A percentile compares a stretch with the other conserved stretches of the same genome.
Conservation (phyloP, 2,329 filamentous ascomycete species). For the Ophiostoma sp. region DNA sequence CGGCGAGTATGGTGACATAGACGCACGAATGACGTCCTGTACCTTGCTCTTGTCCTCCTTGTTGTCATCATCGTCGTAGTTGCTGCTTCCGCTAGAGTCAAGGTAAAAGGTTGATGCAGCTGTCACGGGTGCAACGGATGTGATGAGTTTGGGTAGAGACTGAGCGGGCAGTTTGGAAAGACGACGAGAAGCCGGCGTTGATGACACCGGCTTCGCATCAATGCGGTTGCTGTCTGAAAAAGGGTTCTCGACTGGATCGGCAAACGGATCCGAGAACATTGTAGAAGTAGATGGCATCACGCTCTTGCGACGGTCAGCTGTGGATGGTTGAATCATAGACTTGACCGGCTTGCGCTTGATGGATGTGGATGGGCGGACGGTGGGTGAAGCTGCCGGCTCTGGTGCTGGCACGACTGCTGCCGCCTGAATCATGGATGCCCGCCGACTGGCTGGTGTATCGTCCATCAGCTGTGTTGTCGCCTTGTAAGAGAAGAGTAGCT, state of each 20-base stretch:
- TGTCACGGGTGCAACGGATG: not conserved
- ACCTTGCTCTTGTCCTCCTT: not conserved
- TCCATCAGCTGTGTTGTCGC: conserved; percentile 12
- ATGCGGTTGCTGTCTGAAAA: conserved; percentile 2
- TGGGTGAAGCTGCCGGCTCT: not conserved
- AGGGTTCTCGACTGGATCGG: not conserved
- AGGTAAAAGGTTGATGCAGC: not conserved
- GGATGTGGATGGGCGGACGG: not conserved
- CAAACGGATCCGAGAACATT: conserved; percentile 5
- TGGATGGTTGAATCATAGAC: not conserved
- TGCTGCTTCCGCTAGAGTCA: not conserved
- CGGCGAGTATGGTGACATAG: not conserved
- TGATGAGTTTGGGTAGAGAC: not conserved
- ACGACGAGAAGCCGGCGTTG: not conserved
- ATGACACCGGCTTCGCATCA: not conserved
- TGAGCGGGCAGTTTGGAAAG: conserved; percentile 1
- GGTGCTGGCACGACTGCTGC: not conserved
- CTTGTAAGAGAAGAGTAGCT: conserved; percentile 25
- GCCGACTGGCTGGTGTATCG: not conserved
- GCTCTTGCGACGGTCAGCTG: not conserved
- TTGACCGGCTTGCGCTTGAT: conserved; percentile 17
- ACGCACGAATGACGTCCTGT: too few relatives aligned
- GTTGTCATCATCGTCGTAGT: not conserved
- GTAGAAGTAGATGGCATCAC: not conserved
- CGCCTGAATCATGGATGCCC: not conserved